Evolutionary conservation across 495 filamentous ascomycete species (phyloP), one percentile per base, ranked within the genome.

Genomic region (Xylaria curta): DNA sequence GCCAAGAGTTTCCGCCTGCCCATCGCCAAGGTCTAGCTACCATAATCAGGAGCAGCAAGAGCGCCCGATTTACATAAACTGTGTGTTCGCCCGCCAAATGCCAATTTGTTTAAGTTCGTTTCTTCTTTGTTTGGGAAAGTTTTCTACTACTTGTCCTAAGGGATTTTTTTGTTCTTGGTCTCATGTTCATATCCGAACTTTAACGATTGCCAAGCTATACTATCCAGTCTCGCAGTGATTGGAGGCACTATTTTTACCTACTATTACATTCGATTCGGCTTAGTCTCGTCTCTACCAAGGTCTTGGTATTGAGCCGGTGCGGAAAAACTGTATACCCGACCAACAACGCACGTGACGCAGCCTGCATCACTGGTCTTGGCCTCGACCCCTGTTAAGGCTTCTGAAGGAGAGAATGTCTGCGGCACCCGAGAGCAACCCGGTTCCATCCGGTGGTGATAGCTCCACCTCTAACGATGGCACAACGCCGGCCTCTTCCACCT

Each of bases 1-100:
- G 82, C 82, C 83, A 85, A 84, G 82, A 75, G 77, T 81, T 82
- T 81, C 80, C 77, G 81, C 83, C 81, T 82, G 78, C 77, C 75
- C 79, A 82, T 78, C 74, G 82, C 81, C 79, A 83, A 80, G 82
- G 75, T 76, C 75, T 66, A 77, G 80, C 74, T 73, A 67, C 75
- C 80, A 80, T 79, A 83, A 83, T 83, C 84, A 84, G 82, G 81
- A 83, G 77, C 70, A 76, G 81, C 78, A 78, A 81, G 73, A 78
- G 78, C 78, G 76, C 81, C 77, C 79, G 76, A 81, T 78, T 82
- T 80, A 78, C 76, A 78, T 80, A 80, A 79, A 80, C 80, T 77
- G 75, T 75, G 70, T 78, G 76, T 46, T 76, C 74, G 72, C 76
- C 78, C 60, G 60, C 71, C 75, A 68, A 61, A 66, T 60, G 44